Base-by-base conservation (phyloP, 169 alveolate genomes). In the Eimeria sp. region DNA sequence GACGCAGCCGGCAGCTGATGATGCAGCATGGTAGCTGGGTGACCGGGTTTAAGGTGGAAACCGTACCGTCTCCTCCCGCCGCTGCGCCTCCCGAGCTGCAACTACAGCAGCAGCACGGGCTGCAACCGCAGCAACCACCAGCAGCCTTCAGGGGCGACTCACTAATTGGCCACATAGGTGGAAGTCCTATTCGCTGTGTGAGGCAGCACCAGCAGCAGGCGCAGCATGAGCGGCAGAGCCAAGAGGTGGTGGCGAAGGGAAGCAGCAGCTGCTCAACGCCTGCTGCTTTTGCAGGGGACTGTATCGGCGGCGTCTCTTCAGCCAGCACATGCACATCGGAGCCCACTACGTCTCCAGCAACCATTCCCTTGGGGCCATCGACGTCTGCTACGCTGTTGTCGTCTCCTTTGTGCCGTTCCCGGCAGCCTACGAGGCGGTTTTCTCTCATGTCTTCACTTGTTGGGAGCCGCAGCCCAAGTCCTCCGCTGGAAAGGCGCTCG, bases 41-140 rank as follows among this genome's bases (percentile, higher is more conserved):
- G 10, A 63, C 83, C 10, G 93, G 93, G 4, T 87, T 87, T 25
- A 49, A 63, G 54, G 82, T 87, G n/a, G 93, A 87, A 14, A 87
- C 40, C n/a, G 34, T 40, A 9, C 93, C 93, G 6, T 87, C 93
- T 34, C 93, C 93, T 58, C 93, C 93, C 27, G n/a, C 82, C 43
- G 93, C 93, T 63, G 82, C 93, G 18, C 57, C 93, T 58, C 93
- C 93, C n/a, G 93, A 58, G 65, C 67, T 63, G 93, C 78, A 87
- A 57, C 93, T 6, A 73, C 65, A 34, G 82, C 83, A 58, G 83
- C 93, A 63, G 63, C 45, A 11, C 9, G 40, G 22, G 93, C 65
- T 87, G 82, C 93, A 4, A 63, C 93, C 82, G 22, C 93, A 61
- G 61, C 93, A 61, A 27, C 82, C 93, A 7, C 83, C 83, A 43